Conservation (phyloP, 768 basidiomycete genomes). For the Zangia roseola region DNA sequence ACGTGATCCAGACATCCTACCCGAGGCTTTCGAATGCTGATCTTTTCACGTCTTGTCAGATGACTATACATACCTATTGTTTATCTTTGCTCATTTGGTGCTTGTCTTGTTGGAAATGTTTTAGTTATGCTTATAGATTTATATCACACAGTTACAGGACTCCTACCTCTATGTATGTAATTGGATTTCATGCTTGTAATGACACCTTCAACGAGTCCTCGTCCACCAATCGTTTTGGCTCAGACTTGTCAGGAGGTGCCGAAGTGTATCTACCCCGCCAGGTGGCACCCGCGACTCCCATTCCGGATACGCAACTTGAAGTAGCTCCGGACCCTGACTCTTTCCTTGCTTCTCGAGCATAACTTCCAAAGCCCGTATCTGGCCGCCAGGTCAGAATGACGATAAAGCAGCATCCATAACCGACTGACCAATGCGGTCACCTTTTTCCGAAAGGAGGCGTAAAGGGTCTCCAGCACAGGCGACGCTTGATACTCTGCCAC, state of each 20-base stretch:
- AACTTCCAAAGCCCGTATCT: conserved; percentile 58
- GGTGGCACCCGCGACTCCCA: conserved; percentile 37
- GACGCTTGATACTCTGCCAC: conserved; percentile 68
- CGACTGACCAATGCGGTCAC: conserved; percentile 57
- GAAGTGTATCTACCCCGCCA: conserved; percentile 54
- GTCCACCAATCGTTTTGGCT: conserved; percentile 63
- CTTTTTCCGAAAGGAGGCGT: conserved; percentile 50
- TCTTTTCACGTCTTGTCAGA: conserved; percentile 1
- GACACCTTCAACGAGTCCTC: background rate
- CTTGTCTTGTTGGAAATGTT: conserved; percentile 8
- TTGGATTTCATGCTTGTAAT: conserved; percentile 8
- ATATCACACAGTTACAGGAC: conserved; percentile 7
- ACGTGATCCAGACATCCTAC: conserved; percentile 21
- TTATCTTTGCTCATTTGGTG: conserved; percentile 8
- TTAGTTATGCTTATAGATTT: conserved; percentile 27
- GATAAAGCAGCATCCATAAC: background rate
- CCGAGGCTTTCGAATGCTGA: conserved; percentile 36
- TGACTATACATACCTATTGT: conserved; percentile 10
- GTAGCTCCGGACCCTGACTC: conserved; percentile 13
- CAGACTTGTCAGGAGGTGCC: conserved; percentile 52
- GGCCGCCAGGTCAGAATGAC: conserved; percentile 4
- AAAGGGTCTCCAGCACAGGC: conserved; percentile 52
- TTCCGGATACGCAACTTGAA: conserved; percentile 25
- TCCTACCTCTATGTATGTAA: conserved; percentile 10
- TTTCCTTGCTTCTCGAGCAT: conserved; percentile 53